A percentile compares a stretch with the other conserved stretches of the same genome.
These are phyloP conservation scores for Gracilaria gracilis DNA, from an alignment of 23 red algal species.

Conservation along the genomic window DNA sequence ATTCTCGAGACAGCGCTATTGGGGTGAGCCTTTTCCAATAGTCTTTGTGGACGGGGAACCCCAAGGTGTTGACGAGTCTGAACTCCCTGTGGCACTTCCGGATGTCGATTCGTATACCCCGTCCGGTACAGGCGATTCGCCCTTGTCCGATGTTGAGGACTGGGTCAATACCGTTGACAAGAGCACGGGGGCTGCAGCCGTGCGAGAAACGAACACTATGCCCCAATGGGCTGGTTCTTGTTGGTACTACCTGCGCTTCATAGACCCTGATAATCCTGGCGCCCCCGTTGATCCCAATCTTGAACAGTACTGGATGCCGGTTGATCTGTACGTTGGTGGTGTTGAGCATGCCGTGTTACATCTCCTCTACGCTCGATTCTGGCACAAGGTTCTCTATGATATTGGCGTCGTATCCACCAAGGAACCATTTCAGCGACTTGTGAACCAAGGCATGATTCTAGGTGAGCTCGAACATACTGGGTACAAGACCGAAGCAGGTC, in stretches of 20 bases:
- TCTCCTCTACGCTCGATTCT: conserved; percentile 97
- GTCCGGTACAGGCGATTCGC: conserved; percentile 89
- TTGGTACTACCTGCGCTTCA: conserved; percentile 99
- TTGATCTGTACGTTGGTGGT: conserved; percentile 98
- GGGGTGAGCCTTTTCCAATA: conserved; percentile 99
- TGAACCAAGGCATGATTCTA: conserved; percentile 99
- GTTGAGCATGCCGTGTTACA: conserved; percentile 99
- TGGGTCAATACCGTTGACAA: conserved; percentile 82
- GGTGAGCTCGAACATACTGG: conserved; percentile 91
- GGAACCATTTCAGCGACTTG: conserved; percentile 98
- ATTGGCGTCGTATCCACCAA: conserved; percentile 95
- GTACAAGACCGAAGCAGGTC: conserved; percentile 29
- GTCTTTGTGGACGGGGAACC: conserved; percentile 90
- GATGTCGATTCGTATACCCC: conserved; percentile 78
- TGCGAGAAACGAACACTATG: conserved; percentile 99
- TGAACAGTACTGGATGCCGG: conserved; percentile 99
- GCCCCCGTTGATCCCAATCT: conserved; percentile 75
- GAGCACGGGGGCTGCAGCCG: conserved; percentile 42
- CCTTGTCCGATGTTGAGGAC: conserved; percentile 72
- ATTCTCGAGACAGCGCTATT: conserved; percentile 98
- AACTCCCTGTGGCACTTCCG: conserved; percentile 89
- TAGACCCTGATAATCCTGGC: conserved; percentile 88
- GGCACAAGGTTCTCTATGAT: conserved; percentile 99
- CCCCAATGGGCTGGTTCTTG: conserved; percentile 99
- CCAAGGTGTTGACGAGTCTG: conserved; percentile 68